phyloP scores from a whole-genome alignment of 805 yeast species.

The Pichia heedii region DNA sequence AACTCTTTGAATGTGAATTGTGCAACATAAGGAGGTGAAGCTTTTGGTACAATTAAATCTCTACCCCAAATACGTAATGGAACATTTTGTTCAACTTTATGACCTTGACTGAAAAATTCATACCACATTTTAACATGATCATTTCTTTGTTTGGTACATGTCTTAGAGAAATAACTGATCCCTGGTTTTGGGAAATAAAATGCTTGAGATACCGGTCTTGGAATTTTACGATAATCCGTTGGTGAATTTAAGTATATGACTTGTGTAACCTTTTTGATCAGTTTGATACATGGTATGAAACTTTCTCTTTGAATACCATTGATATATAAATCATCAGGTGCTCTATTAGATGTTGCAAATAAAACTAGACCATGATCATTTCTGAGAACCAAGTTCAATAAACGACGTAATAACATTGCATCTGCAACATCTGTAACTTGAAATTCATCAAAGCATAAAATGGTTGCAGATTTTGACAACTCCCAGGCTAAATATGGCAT shows the following conservation, averaged over 20 bases:
- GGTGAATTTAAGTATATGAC: constrained; percentile 83
- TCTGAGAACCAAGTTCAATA: constrained; percentile 56
- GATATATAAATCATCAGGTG: constrained; percentile 86
- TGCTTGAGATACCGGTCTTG: constrained; percentile 72
- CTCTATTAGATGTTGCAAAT: constrained; percentile 91
- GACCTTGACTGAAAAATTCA: constrained; percentile 60
- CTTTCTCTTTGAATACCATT: constrained; percentile 91
- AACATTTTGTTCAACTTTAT: constrained; percentile 30
- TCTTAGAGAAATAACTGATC: constrained; percentile 41
- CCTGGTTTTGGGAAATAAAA: constrained; percentile 69
- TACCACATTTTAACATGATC: constrained; percentile 75
- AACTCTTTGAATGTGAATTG: constrained; percentile 80
- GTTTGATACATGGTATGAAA: constrained; percentile 84
- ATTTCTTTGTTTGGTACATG: constrained; percentile 41
- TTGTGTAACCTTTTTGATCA: constrained; percentile 61
- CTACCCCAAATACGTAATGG: constrained; percentile 80
- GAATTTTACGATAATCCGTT: constrained; percentile 86
- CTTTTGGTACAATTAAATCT: constrained; percentile 60
- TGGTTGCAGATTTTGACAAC: constrained; percentile 64
- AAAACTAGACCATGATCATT: constrained; percentile 75
- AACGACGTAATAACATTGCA: constrained; percentile 86
- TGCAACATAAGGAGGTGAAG: constrained; percentile 75
- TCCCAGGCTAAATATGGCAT: constrained; percentile 80
- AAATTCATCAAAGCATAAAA: constrained; percentile 92
- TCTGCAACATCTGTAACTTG: constrained; percentile 98